phyloP scores from a whole-genome alignment of 371 early-diverging fungal species.

The Mortierella sp. region DNA sequence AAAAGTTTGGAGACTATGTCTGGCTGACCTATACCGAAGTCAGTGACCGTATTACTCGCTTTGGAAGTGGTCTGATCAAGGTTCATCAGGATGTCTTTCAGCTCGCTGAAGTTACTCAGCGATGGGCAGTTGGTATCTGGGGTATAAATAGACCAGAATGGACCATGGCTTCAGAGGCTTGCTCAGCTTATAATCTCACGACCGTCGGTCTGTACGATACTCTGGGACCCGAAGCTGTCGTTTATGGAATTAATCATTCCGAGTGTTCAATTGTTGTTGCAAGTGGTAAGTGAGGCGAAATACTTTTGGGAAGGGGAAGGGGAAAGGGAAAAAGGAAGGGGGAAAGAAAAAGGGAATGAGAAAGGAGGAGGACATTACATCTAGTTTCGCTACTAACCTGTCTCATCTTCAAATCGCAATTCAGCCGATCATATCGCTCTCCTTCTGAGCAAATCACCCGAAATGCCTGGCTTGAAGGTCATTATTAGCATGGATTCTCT shows the following conservation, averaged over 20 bases:
- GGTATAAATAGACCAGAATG: conserved; percentile 87
- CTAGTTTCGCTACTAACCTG: conserved; percentile 40
- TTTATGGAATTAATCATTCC: conserved; percentile 79
- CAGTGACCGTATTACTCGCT: conserved; percentile 61
- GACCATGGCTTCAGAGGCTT: conserved; percentile 73
- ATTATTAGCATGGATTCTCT: conserved; percentile 83
- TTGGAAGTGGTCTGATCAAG: conserved; percentile 69
- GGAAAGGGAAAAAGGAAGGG: background rate
- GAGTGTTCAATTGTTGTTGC: conserved; percentile 73
- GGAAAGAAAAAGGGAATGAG: background rate
- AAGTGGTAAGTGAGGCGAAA: conserved; percentile 71
- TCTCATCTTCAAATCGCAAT: background rate
- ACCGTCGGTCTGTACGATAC: conserved; percentile 91
- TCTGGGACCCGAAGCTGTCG: conserved; percentile 78
- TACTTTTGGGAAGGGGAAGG: too few relatives aligned
- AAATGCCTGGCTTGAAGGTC: conserved; percentile 70
- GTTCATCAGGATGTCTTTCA: conserved; percentile 43
- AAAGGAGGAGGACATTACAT: conserved; percentile 16
- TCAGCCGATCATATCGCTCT: conserved; percentile 70
- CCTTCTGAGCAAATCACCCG: conserved; percentile 63
- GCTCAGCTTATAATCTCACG: conserved; percentile 60
- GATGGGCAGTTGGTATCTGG: conserved; percentile 75
- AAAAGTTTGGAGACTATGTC: conserved; percentile 62
- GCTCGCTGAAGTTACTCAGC: conserved; percentile 20
- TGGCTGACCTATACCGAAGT: conserved; percentile 73